Evolutionary conservation across 768 basidiomycete genomes (phyloP).

Genomic region (Gelatoporia subvermispora): DNA sequence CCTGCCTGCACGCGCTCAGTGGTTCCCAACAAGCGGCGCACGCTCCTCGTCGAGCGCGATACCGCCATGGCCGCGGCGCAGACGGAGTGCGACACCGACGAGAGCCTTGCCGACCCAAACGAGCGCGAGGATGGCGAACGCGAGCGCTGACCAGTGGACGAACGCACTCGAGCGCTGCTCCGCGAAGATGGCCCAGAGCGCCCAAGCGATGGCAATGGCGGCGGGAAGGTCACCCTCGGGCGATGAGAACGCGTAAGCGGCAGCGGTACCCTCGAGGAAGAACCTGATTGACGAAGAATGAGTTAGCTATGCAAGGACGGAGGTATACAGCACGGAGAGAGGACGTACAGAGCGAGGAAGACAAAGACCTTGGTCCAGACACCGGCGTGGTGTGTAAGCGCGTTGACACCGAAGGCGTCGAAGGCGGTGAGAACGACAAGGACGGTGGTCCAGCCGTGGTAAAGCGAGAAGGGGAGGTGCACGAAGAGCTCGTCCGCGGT

Average conservation of each 20-base stretch:
- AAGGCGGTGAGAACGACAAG: constrained; percentile 79
- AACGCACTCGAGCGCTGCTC: constrained; percentile 65
- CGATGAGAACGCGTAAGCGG: constrained; percentile 91
- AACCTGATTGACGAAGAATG: constrained; percentile 40
- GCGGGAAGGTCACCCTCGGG: constrained; percentile 91
- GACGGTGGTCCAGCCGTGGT: constrained; percentile 90
- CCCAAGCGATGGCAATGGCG: constrained; percentile 86
- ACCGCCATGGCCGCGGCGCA: constrained; percentile 35
- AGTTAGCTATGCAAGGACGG: not conserved
- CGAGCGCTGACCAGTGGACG: constrained; percentile 88
- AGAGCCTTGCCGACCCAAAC: constrained; percentile 81
- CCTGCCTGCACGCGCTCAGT: not conserved
- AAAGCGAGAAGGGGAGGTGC: constrained; percentile 94
- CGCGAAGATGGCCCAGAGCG: constrained; percentile 89
- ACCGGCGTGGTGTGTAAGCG: constrained; percentile 57
- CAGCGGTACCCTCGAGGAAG: constrained; percentile 89
- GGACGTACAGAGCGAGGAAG: constrained; percentile 77
- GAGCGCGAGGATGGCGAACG: constrained; percentile 77
- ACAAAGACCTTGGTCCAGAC: constrained; percentile 94
- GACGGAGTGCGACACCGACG: constrained; percentile 46
- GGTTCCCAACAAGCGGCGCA: constrained; percentile 63
- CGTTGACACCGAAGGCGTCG: constrained; percentile 85
- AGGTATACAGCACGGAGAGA: constrained; percentile 7
- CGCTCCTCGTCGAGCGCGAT: constrained; percentile 85
- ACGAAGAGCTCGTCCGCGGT: constrained; percentile 81